Evolutionary conservation across 2,329 filamentous ascomycete genomes (phyloP).

Genomic region (Cladosporium halotolerans): DNA sequence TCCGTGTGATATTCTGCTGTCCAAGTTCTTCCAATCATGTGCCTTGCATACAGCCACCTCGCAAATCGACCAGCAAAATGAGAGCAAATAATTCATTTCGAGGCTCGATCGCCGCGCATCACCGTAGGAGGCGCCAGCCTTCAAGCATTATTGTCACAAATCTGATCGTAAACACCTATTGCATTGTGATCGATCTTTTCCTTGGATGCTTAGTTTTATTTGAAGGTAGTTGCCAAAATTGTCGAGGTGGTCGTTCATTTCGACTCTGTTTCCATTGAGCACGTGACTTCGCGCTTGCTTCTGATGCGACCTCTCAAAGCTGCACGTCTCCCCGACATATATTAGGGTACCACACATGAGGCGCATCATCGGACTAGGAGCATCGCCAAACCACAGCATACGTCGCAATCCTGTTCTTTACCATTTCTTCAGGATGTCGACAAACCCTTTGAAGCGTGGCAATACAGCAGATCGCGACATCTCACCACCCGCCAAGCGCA

Average conservation of each 20-base stretch:
- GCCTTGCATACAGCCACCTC: no score
- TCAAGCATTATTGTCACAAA: neutral
- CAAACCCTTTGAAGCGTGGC: conserved; percentile 30
- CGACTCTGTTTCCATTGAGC: neutral
- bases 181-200: no score
- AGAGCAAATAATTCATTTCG: no score
- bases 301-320: neutral
- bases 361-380: neutral
- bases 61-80: no score
- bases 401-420: neutral
- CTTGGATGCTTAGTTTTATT: no score
- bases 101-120: no score
- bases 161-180: neutral
- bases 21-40: no score
- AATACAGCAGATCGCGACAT: conserved; percentile 39
- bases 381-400: neutral
- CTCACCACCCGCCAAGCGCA: conserved; percentile 52
- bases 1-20: no score
- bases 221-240: no score
- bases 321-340: no score
- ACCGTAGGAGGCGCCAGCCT: no score
- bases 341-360: neutral
- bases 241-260: no score
- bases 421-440: conserved; percentile 11
- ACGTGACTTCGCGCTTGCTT: conserved; percentile 1